Conservation (phyloP, 768 basidiomycete genomes). For the Gautieria morchelliformis region DNA sequence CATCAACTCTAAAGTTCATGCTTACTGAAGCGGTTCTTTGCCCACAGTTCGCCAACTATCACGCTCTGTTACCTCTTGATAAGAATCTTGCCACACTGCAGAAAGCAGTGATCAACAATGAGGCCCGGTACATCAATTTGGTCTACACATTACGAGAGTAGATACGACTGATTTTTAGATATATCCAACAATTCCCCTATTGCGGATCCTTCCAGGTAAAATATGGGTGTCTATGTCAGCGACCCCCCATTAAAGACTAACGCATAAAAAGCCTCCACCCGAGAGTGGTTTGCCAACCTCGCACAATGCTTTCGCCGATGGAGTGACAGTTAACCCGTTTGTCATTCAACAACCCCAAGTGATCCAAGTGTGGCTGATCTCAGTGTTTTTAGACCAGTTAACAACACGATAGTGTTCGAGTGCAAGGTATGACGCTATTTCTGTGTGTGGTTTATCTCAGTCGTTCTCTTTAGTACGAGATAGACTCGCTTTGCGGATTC, state of each 20-base stretch:
- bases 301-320: constrained; percentile 60
- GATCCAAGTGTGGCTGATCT: not conserved
- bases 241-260: not conserved
- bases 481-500: constrained; percentile 73
- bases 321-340: constrained; percentile 67
- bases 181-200: constrained; percentile 59
- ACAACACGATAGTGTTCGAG: constrained; percentile 66
- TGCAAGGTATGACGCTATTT: constrained; percentile 49
- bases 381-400: constrained; percentile 39
- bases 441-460: not conserved
- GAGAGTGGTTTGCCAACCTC: constrained; percentile 59
- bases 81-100: constrained; percentile 51
- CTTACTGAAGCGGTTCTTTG: not conserved
- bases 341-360: constrained; percentile 15
- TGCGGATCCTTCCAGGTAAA: constrained; percentile 62
- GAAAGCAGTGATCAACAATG: constrained; percentile 76
- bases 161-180: constrained; percentile 40
- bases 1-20: too few species aligned
- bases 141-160: not conserved
- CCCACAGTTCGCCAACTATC: constrained; percentile 61
- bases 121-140: constrained; percentile 20
- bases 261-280: constrained; percentile 39
- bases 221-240: not conserved
- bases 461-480: constrained; percentile 45
- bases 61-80: constrained; percentile 47